A percentile compares a stretch with the other conserved stretches of the same genome.
Conservation (phyloP, 148 eudicot species). For the Persicaria tinctoria region DNA sequence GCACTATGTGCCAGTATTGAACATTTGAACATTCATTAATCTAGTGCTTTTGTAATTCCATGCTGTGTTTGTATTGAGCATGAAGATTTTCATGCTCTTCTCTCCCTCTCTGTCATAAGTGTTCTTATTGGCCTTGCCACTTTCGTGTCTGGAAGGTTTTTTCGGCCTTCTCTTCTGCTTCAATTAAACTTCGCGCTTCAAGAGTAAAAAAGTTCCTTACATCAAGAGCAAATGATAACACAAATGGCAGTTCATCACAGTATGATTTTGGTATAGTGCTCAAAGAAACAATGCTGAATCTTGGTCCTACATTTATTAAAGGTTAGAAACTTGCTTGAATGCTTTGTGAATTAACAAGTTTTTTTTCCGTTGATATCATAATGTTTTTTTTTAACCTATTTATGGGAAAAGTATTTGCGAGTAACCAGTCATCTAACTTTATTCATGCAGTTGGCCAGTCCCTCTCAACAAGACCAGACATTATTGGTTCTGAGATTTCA, state of each 20-base stretch:
- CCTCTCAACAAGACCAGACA: slow-evolving; percentile 96
- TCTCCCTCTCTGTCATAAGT: not conserved
- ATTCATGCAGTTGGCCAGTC: slow-evolving; percentile 90
- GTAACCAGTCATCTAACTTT: not conserved
- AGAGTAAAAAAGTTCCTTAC: slow-evolving; percentile 26
- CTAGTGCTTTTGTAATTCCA: not conserved
- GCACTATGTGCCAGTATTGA: not conserved
- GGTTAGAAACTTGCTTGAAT: slow-evolving; percentile 26
- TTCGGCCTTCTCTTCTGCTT: slow-evolving; percentile 72
- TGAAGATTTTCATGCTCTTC: not conserved
- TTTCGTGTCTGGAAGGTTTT: slow-evolving; percentile 42
- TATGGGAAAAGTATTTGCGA: slow-evolving; percentile 14
- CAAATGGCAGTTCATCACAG: slow-evolving; percentile 26
- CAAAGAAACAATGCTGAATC: slow-evolving; percentile 67
- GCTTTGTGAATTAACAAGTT: not conserved
- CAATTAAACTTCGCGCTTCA: slow-evolving; percentile 52
- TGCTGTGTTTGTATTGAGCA: not conserved
- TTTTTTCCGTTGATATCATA: not conserved
- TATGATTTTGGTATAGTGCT: slow-evolving; percentile 66
- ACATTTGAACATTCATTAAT: not conserved
- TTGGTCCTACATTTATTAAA: slow-evolving; percentile 97
- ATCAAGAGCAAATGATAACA: slow-evolving; percentile 28
- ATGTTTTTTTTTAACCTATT: slow-evolving; percentile 6
- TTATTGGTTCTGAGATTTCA: slow-evolving; percentile 69
- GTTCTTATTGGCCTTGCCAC: slow-evolving; percentile 13